Conservation (phyloP, 306 rosid genomes). For the Glycine latifolia region DNA sequence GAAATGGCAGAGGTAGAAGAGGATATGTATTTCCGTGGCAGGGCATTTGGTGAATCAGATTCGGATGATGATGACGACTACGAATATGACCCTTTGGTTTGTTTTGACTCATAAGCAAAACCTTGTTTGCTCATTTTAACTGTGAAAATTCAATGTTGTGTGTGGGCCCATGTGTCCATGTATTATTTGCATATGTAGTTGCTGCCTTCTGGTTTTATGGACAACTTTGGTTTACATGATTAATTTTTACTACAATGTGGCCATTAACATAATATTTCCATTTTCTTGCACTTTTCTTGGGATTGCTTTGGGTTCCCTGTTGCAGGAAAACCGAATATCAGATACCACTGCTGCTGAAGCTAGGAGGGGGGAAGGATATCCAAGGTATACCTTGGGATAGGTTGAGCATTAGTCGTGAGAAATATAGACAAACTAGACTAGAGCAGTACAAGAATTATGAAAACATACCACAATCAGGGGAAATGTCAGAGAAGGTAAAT, state of each 20-base stretch:
- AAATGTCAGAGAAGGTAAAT: constrained; percentile 78
- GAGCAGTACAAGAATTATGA: constrained; percentile 96
- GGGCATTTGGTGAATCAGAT: constrained; percentile 56
- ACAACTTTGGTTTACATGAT: constrained; percentile 6
- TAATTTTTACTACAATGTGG: constrained; percentile 16
- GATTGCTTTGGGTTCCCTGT: constrained; percentile 25
- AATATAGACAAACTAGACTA: constrained; percentile 81
- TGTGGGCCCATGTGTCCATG: not conserved
- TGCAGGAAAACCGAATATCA: constrained; percentile 56
- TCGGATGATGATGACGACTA: constrained; percentile 50
- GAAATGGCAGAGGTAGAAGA: constrained; percentile 61
- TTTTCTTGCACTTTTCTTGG: constrained; percentile 36
- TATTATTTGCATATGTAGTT: not conserved
- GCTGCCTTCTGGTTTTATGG: not conserved
- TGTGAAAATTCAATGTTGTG: constrained; percentile 13
- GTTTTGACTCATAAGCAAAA: constrained; percentile 46
- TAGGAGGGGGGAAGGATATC: constrained; percentile 61
- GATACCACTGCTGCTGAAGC: constrained; percentile 65
- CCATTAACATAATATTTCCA: constrained; percentile 19
- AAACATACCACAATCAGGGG: constrained; percentile 80
- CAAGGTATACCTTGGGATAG: constrained; percentile 67
- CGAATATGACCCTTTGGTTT: constrained; percentile 58
- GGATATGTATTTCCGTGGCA: constrained; percentile 54
- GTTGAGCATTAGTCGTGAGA: constrained; percentile 58
- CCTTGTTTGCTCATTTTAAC: constrained; percentile 22